Evolutionary conservation across 306 rosid genomes (phyloP), one percentile per base, ranked within the genome.

Genomic region (Prunus armeniaca): DNA sequence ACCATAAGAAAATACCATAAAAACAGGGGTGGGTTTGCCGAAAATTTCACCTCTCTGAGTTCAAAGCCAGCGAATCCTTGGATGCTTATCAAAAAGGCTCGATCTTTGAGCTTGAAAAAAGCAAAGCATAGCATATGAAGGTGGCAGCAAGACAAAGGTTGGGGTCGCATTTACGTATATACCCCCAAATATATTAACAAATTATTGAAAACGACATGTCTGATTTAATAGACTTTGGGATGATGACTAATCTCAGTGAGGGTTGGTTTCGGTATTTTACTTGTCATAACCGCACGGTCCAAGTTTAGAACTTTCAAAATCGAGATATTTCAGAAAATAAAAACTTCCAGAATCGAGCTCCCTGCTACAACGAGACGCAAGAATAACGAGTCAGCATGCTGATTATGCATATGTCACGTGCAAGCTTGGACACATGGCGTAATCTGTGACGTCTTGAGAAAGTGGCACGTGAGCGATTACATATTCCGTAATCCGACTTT

Each of bases 221-320:
- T 28, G 67, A 51, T 19, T 60, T 0, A 54, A 12, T 0, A 20
- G 28, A 60, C 69, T 41, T 64, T 47, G n/a, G 41, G 49, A 54
- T 41, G 25, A 28, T 34, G 19, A 18, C 68, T 18, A 3, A 17
- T 6, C 41, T 45, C 27, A 12, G 0, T 6, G 17, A 63, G 77
- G 74, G 82, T 22, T 43, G 14, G 11, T 72, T 79, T 79, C 34
- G 74, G 56, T 18, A 78, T 60, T 60, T 55, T 51, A 54, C 45
- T 28, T n/a, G 20, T n/a, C 62, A 1, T 3, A 56, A 56, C 13
- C 27, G 13, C 20, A n/a, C 2, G 65, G 17, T 58, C 18, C 32
- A 22, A 57, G 25, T 12, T 58, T 38, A 38, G 43, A 38, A 38
- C 43, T 1, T 6, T 38, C 43, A 38, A 38, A 38, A 38, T 38